Evolutionary conservation across 345 rosid genomes (phyloP), one percentile per base, ranked within the genome.

Genomic region (Moringa oleifera): DNA sequence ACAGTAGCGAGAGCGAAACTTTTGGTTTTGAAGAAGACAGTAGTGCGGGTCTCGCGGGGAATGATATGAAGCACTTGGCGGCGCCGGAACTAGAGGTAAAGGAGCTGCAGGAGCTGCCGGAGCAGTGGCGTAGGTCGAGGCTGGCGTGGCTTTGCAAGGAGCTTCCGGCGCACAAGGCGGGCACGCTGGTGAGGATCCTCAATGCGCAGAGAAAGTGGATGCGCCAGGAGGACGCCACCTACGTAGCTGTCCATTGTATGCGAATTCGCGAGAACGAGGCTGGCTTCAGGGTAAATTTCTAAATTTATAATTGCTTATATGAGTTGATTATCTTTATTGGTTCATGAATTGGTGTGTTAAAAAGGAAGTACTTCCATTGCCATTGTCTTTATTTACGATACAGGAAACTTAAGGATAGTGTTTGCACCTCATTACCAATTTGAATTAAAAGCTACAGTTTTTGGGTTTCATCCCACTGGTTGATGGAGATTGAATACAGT

Each of bases 71-170:
- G 78, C 76, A 71, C 50, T 61, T 85, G 71, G 55, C 20, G 25
- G 18, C 69, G 55, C 74, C 87, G 22, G 78, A 51, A 41, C 56
- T 89, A 41, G 88, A 87, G 72, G 88, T 89, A 20, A 81, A 17
- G 76, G 88, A 84, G 51, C 67, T 88, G 68, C 87, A 76, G 73
- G 94, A 91, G 69, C 63, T 88, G 7, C 91, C 91, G 20, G 96
- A 87, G 75, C 88, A 89, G 51, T 93, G 97, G 96, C 73, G 93
- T 75, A 75, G 97, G 33, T 69, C 96, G 45, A 89, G 80, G 81
- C 70, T 93, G 47, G 98, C 96, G 0, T 87, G 98, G 98, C 85
- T 92, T 18, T 92, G 96, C 68, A 90, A 90, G 66, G 88, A 93
- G 65, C 73, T 88, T 55, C 97, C 95, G 5, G 70, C 86, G 46